Percentiles rank a stretch among this genome's conserved stretches.
phyloP scores from a whole-genome alignment of 306 rosid genomes.

The Urtica urens region DNA sequence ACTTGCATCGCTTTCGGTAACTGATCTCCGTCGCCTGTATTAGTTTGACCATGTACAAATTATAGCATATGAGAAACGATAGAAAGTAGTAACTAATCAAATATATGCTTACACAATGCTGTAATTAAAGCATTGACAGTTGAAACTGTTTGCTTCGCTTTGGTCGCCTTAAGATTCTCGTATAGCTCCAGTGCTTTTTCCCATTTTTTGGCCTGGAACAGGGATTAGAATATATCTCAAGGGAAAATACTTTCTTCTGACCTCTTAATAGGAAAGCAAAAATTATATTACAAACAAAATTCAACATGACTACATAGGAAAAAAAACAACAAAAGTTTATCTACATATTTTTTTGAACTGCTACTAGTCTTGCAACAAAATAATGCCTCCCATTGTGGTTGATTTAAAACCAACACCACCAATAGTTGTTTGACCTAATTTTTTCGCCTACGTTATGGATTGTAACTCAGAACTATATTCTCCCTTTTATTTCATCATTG shows the following conservation, averaged over 20 bases:
- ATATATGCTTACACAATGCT: conserved; percentile 64
- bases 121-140: conserved; percentile 88
- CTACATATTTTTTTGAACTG: no score
- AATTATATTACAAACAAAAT: not conserved
- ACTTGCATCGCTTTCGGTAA: conserved; percentile 74
- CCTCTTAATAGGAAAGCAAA: not conserved
- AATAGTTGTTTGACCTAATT: no score
- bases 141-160: conserved; percentile 53
- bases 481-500: no score
- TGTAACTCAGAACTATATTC: no score
- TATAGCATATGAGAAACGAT: not conserved
- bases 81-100: not conserved
- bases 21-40: conserved; percentile 79
- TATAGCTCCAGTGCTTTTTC: conserved; percentile 72
- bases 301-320: not conserved
- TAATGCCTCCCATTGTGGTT: no score
- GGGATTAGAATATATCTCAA: conserved; percentile 18
- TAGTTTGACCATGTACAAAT: not conserved
- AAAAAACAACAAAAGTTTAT: no score
- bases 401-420: no score
- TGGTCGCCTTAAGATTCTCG: conserved; percentile 57
- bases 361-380: no score
- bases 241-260: no score
- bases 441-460: no score
- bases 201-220: conserved; percentile 80